phyloP scores from a whole-genome alignment of 345 rosid genomes.

The Carallia brachiata region DNA sequence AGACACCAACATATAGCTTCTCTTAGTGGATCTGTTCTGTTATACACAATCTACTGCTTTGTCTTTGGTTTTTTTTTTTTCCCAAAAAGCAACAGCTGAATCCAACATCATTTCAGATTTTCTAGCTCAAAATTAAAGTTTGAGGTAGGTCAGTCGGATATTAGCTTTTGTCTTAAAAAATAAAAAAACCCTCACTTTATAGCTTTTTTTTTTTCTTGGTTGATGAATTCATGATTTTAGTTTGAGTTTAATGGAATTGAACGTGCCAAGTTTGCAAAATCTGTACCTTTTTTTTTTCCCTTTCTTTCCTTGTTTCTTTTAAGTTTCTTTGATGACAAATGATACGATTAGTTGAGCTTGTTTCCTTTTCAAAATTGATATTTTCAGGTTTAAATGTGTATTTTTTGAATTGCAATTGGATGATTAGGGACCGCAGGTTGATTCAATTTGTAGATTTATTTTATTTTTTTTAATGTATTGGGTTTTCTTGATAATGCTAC shows the following conservation, averaged over 20 bases:
- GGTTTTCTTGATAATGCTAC: not conserved
- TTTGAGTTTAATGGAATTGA: not conserved
- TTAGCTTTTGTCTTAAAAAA: too few relatives aligned
- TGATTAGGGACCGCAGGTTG: not conserved
- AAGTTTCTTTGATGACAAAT: not conserved
- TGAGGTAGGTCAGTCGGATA: too few relatives aligned
- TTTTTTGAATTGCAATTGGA: not conserved
- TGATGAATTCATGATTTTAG: not conserved
- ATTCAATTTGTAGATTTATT: not conserved
- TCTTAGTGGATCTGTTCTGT: too few relatives aligned
- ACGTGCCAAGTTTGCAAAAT: not conserved
- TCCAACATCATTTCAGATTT: constrained; percentile 1
- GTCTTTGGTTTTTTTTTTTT: too few relatives aligned
- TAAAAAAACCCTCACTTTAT: too few relatives aligned
- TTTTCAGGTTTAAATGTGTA: not conserved
- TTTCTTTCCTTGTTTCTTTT: not conserved
- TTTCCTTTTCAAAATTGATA: not conserved
- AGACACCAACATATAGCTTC: too few relatives aligned
- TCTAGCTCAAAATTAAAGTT: too few relatives aligned
- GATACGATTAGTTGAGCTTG: not conserved
- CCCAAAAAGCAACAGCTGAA: too few relatives aligned
- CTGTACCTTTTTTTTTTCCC: not conserved
- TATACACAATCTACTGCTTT: too few relatives aligned
- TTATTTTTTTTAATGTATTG: not conserved
- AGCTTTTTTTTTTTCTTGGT: not conserved